These are phyloP conservation scores for Helminthosporium solani DNA, from an alignment of 2,329 filamentous ascomycete species.

Conservation along the genomic window DNA sequence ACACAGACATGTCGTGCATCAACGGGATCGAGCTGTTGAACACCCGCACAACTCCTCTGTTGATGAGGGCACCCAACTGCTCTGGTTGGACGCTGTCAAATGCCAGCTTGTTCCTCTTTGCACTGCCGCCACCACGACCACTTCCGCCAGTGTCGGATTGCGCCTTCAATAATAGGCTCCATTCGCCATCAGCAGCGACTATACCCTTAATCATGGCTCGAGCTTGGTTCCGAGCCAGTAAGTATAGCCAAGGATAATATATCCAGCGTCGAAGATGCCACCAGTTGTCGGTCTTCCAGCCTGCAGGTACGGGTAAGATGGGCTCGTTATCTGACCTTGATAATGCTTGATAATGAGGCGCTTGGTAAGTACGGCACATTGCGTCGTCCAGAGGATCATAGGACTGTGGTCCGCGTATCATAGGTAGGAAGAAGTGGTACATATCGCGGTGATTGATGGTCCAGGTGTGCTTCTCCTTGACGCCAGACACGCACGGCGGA, in stretches of 20 bases:
- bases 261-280: slow-evolving; percentile 7
- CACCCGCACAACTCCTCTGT: slow-evolving; percentile 3
- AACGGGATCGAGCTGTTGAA: slow-evolving; percentile 6
- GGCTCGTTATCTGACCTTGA: slow-evolving; percentile 6
- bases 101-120: slow-evolving; percentile 1
- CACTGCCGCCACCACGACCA: slow-evolving; percentile 1
- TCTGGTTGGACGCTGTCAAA: neutral
- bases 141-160: slow-evolving; percentile 1
- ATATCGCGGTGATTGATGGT: slow-evolving; percentile 7
- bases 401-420: slow-evolving; percentile 6
- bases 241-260: slow-evolving; percentile 7
- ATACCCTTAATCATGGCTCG: slow-evolving; percentile 6
- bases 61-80: neutral
- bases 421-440: slow-evolving; percentile 7
- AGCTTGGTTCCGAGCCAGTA: slow-evolving; percentile 6
- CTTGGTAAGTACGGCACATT: slow-evolving; percentile 6
- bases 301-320: slow-evolving; percentile 5
- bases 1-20: slow-evolving; percentile 6
- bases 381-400: slow-evolving; percentile 5
- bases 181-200: slow-evolving; percentile 3
- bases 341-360: slow-evolving; percentile 5
- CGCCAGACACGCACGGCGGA: slow-evolving; percentile 6
- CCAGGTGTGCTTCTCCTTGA: slow-evolving; percentile 5
- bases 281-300: slow-evolving; percentile 4
- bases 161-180: slow-evolving; percentile 3